phyloP scores from a whole-genome alignment of 78 protist genomes.

The Anaeramoeba ignava region DNA sequence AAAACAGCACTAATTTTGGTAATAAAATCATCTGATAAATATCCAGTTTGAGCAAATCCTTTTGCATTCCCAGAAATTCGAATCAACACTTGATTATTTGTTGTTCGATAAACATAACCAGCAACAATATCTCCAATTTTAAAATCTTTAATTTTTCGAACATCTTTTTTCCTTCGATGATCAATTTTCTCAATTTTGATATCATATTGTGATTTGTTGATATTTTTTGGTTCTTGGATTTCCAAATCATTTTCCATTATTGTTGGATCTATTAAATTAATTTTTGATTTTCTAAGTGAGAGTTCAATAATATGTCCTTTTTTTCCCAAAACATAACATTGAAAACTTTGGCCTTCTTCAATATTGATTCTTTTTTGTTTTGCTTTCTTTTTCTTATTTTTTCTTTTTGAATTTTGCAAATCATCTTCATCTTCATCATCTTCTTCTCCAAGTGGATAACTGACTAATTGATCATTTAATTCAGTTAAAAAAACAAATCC shows the following conservation, averaged over 20 bases:
- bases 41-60: background rate
- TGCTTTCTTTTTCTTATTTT: background rate
- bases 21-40: background rate
- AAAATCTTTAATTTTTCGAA: background rate
- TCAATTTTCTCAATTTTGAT: too few species aligned
- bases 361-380: background rate
- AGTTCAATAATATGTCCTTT: too few species aligned
- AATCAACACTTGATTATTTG: background rate
- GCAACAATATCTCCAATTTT: background rate
- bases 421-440: background rate
- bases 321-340: too few species aligned
- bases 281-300: too few species aligned
- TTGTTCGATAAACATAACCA: background rate
- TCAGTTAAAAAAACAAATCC: background rate
- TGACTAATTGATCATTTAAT: background rate
- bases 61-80: background rate
- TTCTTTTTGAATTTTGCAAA: too few species aligned
- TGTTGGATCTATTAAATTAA: too few species aligned
- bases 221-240: too few species aligned
- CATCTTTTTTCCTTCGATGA: too few species aligned
- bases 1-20: background rate
- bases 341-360: background rate
- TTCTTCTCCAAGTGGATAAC: background rate
- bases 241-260: too few species aligned
- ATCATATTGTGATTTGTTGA: too few species aligned